Evolutionary conservation across 2,329 filamentous ascomycete genomes (phyloP).

Genomic region (Fusarium avenaceum): DNA sequence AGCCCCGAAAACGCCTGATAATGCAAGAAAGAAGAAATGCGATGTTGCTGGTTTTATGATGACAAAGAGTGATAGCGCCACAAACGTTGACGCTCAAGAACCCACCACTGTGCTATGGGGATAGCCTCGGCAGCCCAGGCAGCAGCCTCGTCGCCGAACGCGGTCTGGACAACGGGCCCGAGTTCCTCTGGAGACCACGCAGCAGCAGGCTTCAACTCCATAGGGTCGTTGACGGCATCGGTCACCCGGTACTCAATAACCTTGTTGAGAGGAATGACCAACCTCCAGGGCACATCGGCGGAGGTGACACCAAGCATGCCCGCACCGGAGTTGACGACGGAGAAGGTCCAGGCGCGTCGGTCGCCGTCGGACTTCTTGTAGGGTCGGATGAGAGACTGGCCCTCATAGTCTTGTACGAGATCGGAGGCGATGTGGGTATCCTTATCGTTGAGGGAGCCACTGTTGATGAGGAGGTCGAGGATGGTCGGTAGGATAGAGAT

Average conservation of each 20-base stretch:
- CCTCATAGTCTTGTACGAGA: conserved; percentile 53
- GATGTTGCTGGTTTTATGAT: conserved; percentile 12
- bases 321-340: conserved; percentile 53
- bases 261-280: conserved; percentile 52
- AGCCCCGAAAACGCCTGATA: conserved; percentile 30
- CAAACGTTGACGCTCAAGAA: conserved; percentile 43
- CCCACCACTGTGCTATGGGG: conserved; percentile 46
- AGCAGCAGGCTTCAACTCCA: conserved; percentile 47
- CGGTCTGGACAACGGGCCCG: conserved; percentile 33
- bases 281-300: conserved; percentile 50
- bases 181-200: conserved; percentile 49
- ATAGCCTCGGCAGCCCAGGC: conserved; percentile 50
- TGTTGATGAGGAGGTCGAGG: conserved; percentile 53
- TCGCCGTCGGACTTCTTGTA: conserved; percentile 46
- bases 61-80: conserved; percentile 43
- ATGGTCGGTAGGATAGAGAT: conserved; percentile 54
- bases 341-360: conserved; percentile 53
- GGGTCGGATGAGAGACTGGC: conserved; percentile 53
- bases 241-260: conserved; percentile 53
- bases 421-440: conserved; percentile 47
- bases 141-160: conserved; percentile 45
- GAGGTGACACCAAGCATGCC: conserved; percentile 53
- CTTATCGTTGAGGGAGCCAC: conserved; percentile 50
- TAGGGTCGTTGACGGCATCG: conserved; percentile 48
- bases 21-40: conserved; percentile 25